Evolutionary conservation across 805 yeast genomes (phyloP).

Genomic region (Starmerella sp.): DNA sequence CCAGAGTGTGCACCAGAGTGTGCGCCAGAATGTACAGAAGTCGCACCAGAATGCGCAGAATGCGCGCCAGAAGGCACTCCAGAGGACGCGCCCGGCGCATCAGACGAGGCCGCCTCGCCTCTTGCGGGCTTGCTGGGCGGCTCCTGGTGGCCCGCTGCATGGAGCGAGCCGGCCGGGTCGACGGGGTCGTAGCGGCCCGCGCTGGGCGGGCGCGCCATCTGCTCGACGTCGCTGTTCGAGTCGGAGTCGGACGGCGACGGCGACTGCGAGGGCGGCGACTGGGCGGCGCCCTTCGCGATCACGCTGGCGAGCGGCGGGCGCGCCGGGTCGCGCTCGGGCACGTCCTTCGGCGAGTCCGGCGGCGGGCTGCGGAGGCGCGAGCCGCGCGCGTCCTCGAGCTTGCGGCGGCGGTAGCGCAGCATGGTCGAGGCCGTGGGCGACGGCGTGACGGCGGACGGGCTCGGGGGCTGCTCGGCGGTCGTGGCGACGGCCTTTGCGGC

Average conservation of each 20-base stretch:
- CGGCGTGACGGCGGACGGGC: constrained; percentile 20
- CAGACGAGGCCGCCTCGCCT: no score
- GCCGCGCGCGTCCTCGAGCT: neutral
- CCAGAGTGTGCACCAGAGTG: no score
- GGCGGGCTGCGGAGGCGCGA: neutral
- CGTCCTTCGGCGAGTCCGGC: neutral
- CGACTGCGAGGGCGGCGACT: neutral
- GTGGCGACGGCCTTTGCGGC: constrained; percentile 16
- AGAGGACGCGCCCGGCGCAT: no score
- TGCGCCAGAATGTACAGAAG: no score
- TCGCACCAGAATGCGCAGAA: no score
- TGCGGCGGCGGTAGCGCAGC: constrained; percentile 19
- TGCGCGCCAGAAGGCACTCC: no score
- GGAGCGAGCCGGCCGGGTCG: neutral
- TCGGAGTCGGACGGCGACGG: neutral
- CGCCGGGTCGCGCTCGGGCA: neutral
- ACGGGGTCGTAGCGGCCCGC: neutral
- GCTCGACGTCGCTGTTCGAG: neutral
- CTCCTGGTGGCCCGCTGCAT: neutral
- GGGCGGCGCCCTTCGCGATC: neutral
- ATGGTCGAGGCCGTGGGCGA: constrained; percentile 18
- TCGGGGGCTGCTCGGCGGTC: constrained; percentile 19
- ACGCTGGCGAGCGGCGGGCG: neutral
- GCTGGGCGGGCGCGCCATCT: neutral
- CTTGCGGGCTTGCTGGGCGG: no score